These are phyloP conservation scores for Trichophaea hybrida DNA, from an alignment of 2,329 filamentous ascomycete genomes.

Conservation along the genomic window DNA sequence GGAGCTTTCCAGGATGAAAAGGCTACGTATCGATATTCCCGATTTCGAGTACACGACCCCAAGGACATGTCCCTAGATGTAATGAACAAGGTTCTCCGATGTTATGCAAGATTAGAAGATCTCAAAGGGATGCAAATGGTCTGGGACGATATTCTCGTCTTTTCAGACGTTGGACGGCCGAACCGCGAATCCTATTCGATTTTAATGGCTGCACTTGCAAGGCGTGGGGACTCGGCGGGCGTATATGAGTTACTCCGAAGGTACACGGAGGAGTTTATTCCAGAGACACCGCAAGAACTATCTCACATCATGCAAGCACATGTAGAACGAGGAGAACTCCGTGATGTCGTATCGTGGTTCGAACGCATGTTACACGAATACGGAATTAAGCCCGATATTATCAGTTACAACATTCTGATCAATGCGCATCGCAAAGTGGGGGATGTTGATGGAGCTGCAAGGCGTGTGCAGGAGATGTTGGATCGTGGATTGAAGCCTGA, in stretches of 20 bases:
- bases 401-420: slow-evolving; percentile 64
- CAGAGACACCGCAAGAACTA: slow-evolving; percentile 28
- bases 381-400: slow-evolving; percentile 41
- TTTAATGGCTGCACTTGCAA: slow-evolving; percentile 35
- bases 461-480: slow-evolving; percentile 48
- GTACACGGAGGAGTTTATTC: slow-evolving; percentile 24
- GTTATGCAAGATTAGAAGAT: slow-evolving; percentile 28
- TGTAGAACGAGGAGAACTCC: slow-evolving; percentile 51
- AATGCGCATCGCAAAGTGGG: slow-evolving; percentile 52
- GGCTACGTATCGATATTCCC: not conserved
- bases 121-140: slow-evolving; percentile 31
- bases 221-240: slow-evolving; percentile 35
- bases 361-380: slow-evolving; percentile 40
- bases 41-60: not conserved
- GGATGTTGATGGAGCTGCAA: slow-evolving; percentile 51
- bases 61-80: not conserved
- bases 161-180: slow-evolving; percentile 25
- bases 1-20: not conserved
- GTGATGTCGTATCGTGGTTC: slow-evolving; percentile 47
- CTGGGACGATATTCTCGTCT: slow-evolving; percentile 31
- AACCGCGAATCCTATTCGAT: slow-evolving; percentile 27
- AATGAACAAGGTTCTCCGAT: slow-evolving; percentile 28
- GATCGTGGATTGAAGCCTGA: slow-evolving; percentile 37
- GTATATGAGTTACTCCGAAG: slow-evolving; percentile 36
- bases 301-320: slow-evolving; percentile 56